These are phyloP conservation scores for Serendipita sp. DNA, from an alignment of 768 basidiomycete genomes.

Conservation along the genomic window DNA sequence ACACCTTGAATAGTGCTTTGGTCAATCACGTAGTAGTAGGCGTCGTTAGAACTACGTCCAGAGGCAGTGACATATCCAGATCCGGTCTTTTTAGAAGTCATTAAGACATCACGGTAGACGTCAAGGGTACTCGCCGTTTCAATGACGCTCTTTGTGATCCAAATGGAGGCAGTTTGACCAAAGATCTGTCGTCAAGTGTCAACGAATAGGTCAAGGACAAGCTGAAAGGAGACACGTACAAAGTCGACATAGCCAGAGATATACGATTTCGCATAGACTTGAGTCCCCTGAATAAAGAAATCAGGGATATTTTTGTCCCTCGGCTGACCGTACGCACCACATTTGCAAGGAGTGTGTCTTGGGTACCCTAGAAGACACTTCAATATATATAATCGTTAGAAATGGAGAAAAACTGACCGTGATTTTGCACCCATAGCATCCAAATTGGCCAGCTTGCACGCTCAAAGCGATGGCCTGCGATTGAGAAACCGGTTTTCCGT, in stretches of 20 bases:
- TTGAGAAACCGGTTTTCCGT: slow-evolving; percentile 1
- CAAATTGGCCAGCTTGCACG: slow-evolving; percentile 1
- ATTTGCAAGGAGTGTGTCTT: slow-evolving; percentile 3
- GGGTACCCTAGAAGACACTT: neutral
- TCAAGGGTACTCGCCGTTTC: neutral
- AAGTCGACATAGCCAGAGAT: slow-evolving; percentile 31
- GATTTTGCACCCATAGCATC: slow-evolving; percentile 8
- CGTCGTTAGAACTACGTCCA: slow-evolving; percentile 23
- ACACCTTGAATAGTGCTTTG: slow-evolving; percentile 12
- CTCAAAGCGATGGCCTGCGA: slow-evolving; percentile 8
- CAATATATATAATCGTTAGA: neutral
- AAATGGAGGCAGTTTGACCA: slow-evolving; percentile 4
- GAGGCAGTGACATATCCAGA: slow-evolving; percentile 34
- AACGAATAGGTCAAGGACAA: slow-evolving; percentile 14
- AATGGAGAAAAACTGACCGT: neutral
- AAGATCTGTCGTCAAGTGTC: neutral
- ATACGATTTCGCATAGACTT: slow-evolving; percentile 29
- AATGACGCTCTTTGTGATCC: slow-evolving; percentile 5
- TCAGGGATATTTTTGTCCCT: neutral
- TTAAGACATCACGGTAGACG: neutral
- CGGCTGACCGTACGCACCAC: neutral
- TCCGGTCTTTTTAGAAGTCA: slow-evolving; percentile 15
- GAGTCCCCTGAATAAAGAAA: slow-evolving; percentile 22
- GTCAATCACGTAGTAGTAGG: slow-evolving; percentile 33
- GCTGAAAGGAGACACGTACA: slow-evolving; percentile 31